Percentiles rank a stretch among this genome's conserved stretches.
Conservation (phyloP, 139 green algal species). For the Pseudopediastrum boryanum region DNA sequence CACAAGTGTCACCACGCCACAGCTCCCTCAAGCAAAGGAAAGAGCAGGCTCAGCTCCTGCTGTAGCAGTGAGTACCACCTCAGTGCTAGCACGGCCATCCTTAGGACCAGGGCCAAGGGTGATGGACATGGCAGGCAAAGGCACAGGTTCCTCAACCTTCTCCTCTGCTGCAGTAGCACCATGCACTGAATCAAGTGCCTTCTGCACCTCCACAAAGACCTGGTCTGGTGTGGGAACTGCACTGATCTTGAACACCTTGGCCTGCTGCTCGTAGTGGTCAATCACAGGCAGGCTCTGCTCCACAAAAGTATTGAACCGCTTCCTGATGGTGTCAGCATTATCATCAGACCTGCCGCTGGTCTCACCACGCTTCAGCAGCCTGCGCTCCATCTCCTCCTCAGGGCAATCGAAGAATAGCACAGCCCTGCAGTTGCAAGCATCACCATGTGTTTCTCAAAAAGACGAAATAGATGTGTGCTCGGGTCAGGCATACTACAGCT, state of each 20-base stretch:
- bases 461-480: too few species aligned
- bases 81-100: not conserved
- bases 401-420: constrained; percentile 89
- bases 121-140: not conserved
- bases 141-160: too few species aligned
- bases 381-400: constrained; percentile 85
- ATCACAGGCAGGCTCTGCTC: constrained; percentile 86
- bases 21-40: constrained; percentile 8
- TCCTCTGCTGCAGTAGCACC: too few species aligned
- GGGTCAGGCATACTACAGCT: too few species aligned
- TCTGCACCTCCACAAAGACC: constrained; percentile 37
- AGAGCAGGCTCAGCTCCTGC: constrained; percentile 12
- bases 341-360: constrained; percentile 91
- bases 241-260: constrained; percentile 59
- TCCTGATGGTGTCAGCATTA: constrained; percentile 94
- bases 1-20: too few species aligned
- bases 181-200: constrained; percentile 24
- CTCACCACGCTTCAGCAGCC: constrained; percentile 87
- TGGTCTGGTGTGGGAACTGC: constrained; percentile 34
- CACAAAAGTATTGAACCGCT: constrained; percentile 93
- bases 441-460: too few species aligned
- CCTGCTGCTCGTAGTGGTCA: constrained; percentile 73
- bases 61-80: not conserved
- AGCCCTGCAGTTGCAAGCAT: constrained; percentile 16
- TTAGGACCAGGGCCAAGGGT: not conserved